Evolutionary conservation across 805 yeast genomes (phyloP).

Genomic region (Limtongia smithiae): DNA sequence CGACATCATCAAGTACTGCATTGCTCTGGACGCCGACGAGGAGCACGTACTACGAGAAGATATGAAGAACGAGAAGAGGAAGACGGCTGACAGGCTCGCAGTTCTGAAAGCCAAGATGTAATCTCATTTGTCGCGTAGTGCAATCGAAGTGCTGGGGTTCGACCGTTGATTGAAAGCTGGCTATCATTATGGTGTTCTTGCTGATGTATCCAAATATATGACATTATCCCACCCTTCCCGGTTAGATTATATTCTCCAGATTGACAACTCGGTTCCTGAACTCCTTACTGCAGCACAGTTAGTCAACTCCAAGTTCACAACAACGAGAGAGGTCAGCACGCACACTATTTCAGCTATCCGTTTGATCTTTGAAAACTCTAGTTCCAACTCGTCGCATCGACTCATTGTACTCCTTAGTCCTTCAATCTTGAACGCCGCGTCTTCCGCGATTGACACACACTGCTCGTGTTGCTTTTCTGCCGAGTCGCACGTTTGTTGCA

Average conservation of each 20-base stretch:
- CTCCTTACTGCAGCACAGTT: slow-evolving; percentile 12
- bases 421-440: slow-evolving; percentile 20
- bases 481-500: slow-evolving; percentile 24
- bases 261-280: slow-evolving; percentile 15
- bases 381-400: slow-evolving; percentile 24
- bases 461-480: slow-evolving; percentile 24
- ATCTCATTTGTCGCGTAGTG: too few species aligned
- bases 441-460: slow-evolving; percentile 20
- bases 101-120: neutral
- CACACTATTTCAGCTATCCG: slow-evolving; percentile 28
- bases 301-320: neutral
- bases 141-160: too few species aligned
- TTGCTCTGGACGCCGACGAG: slow-evolving; percentile 10
- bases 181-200: too few species aligned
- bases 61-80: neutral
- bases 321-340: neutral
- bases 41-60: neutral
- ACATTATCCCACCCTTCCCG: too few species aligned
- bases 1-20: slow-evolving; percentile 18
- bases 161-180: too few species aligned
- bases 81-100: neutral
- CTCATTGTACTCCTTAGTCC: slow-evolving; percentile 10
- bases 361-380: slow-evolving; percentile 28
- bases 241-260: slow-evolving; percentile 4
- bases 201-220: too few species aligned